Conservation (phyloP, 306 rosid species). For the Castanea sativa region DNA sequence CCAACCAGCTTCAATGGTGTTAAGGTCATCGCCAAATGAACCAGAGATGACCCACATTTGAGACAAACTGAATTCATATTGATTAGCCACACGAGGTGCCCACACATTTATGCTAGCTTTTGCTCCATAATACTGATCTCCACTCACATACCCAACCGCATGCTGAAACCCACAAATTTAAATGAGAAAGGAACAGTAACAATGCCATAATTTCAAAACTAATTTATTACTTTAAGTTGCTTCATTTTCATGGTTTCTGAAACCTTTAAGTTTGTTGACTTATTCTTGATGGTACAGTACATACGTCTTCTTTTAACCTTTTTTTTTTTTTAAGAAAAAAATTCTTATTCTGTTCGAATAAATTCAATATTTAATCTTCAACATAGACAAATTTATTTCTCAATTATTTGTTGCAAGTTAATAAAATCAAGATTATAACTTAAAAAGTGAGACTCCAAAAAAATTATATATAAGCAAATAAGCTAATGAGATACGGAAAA, state of each 20-base stretch:
- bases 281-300: no score
- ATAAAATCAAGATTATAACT: no score
- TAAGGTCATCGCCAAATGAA: conserved; percentile 90
- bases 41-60: conserved; percentile 99
- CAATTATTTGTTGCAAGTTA: no score
- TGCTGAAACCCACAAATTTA: conserved; percentile 44
- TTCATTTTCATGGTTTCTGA: neutral
- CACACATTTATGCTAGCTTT: conserved; percentile 96
- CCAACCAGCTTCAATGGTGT: conserved; percentile 99
- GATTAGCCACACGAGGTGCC: conserved; percentile 82
- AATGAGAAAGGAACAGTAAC: neutral
- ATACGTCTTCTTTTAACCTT: no score
- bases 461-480: no score
- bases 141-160: conserved; percentile 96
- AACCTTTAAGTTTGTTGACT: neutral
- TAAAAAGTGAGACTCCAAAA: no score
- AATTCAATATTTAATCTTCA: neutral
- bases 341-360: no score
- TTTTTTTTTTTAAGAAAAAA: no score
- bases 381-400: no score
- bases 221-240: neutral
- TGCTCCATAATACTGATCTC: conserved; percentile 88
- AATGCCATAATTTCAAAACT: neutral
- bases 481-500: no score
- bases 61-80: conserved; percentile 92